phyloP scores from a whole-genome alignment of 805 yeast genomes.

The Cyberlindnera mississippiensis region DNA sequence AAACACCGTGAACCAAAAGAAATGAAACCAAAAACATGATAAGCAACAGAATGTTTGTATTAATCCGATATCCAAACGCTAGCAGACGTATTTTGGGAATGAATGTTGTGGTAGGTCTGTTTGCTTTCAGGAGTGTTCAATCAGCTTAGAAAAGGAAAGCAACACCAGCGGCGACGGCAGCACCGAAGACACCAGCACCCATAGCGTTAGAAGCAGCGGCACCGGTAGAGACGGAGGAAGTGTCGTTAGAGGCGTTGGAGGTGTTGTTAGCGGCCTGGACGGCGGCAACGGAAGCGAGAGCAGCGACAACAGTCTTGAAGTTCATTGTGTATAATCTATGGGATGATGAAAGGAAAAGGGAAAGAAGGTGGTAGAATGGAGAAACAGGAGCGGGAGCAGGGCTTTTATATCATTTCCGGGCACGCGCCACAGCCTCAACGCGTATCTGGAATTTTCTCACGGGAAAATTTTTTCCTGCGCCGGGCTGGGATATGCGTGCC shows the following conservation, averaged over 20 bases:
- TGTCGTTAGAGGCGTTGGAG: conserved; percentile 38
- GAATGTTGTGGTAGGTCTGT: conserved; percentile 11
- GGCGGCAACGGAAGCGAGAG: conserved; percentile 67
- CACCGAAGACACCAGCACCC: conserved; percentile 77
- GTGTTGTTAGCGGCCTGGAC: conserved; percentile 56
- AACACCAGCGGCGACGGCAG: conserved; percentile 82
- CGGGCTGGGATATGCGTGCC: conserved; percentile 8
- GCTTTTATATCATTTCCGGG: conserved; percentile 13
- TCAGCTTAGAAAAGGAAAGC: conserved; percentile 42
- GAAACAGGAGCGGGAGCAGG: conserved; percentile 1
- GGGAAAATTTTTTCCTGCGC: conserved; percentile 3
- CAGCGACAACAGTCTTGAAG: conserved; percentile 63
- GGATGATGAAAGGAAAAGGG: conserved; percentile 1
- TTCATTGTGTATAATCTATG: conserved; percentile 46
- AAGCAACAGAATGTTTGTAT: conserved; percentile 17
- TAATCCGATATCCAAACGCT: conserved; percentile 10
- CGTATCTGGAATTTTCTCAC: conserved; percentile 15
- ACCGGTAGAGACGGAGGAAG: conserved; percentile 43
- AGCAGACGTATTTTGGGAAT: conserved; percentile 2
- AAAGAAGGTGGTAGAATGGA: conserved; percentile 2
- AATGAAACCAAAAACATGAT: conserved; percentile 12
- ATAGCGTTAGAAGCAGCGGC: conserved; percentile 51
- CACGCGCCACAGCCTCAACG: conserved; percentile 12
- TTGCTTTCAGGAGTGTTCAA: conserved; percentile 13
- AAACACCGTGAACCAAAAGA: conserved; percentile 14